A percentile compares a stretch with the other conserved stretches of the same genome.
These are phyloP conservation scores for Flaveria sonorensis DNA, from an alignment of 129 eudicot genomes.

Conservation along the genomic window DNA sequence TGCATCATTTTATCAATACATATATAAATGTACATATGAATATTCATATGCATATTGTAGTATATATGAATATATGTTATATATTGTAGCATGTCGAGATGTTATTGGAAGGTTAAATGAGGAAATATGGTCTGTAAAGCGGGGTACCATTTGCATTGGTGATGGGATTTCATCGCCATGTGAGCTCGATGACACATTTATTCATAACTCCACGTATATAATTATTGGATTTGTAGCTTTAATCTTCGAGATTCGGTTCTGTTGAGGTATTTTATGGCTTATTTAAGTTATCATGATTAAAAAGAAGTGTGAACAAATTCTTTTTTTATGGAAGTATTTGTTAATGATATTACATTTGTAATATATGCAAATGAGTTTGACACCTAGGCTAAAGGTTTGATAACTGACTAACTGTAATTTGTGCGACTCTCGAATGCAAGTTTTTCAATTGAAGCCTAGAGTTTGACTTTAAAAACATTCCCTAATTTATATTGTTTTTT, in stretches of 20 bases:
- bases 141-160: conserved; percentile 58
- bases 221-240: conserved; percentile 20
- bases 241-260: conserved; percentile 48
- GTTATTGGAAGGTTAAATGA: conserved; percentile 45
- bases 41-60: background rate
- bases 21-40: background rate
- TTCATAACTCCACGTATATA: conserved; percentile 15
- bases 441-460: too few relatives aligned
- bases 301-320: conserved; percentile 1
- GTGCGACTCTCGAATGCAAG: too few relatives aligned
- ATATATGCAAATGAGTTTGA: too few relatives aligned
- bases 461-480: too few relatives aligned
- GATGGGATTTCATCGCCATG: conserved; percentile 37
- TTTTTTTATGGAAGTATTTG: background rate
- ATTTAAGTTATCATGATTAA: conserved; percentile 18
- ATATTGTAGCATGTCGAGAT: conserved; percentile 28
- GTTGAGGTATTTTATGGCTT: conserved; percentile 31
- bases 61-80: too few relatives aligned
- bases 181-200: conserved; percentile 48
- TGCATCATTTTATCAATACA: background rate
- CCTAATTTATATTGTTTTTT: too few relatives aligned
- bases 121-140: conserved; percentile 69
- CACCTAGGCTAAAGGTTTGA: too few relatives aligned
- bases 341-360: too few relatives aligned
- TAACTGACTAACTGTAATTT: too few relatives aligned